Evolutionary conservation across 768 basidiomycete genomes (phyloP), one percentile per base, ranked within the genome.

Genomic region (Fibroporia radiculosa): DNA sequence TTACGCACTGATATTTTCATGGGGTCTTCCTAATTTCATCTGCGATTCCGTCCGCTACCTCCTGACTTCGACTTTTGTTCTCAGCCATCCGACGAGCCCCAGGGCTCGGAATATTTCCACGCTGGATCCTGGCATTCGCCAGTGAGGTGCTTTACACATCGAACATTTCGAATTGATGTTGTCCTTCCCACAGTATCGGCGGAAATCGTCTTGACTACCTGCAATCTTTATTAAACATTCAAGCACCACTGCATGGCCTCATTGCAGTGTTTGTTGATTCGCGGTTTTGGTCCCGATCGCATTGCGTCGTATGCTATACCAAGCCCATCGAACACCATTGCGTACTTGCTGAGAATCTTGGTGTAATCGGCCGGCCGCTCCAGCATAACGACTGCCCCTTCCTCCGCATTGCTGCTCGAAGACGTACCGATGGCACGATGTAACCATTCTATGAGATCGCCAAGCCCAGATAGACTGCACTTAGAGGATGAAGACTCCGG

Each of bases 151-250:
- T 27, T 54, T 52, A 42, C 53, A 56, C 35, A 40, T 48, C 32
- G 53, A 52, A 32, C 55, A 56, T 6, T 48, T 48, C 33, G 50
- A 42, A 22, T 48, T 36, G 26, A 51, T 50, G 6, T 35, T 46
- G 4, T 31, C 46, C 42, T 50, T 56, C n/a, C 55, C 55, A 36
- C 53, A 56, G 40, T 54, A 56, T 43, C 53, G 34, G 22, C 55
- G 54, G 29, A 54, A 56, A 20, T 35, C 29, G 12, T 51, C 55
- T n/a, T 49, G 25, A 6, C 49, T 53, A 10, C 38, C 32, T 10
- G 47, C 49, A 24, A 56, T 37, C 12, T 28, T 45, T 20, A 33
- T 22, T 26, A 56, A 14, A 4, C 52, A 36, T 19, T 29, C 47
- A 43, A 54, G 18, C 18, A 54, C 55, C 18, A 32, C 14, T 34